A percentile compares a stretch with the other conserved stretches of the same genome.
These are phyloP conservation scores for Metschnikowia picachoensis DNA, from an alignment of 805 yeast species.

Conservation along the genomic window DNA sequence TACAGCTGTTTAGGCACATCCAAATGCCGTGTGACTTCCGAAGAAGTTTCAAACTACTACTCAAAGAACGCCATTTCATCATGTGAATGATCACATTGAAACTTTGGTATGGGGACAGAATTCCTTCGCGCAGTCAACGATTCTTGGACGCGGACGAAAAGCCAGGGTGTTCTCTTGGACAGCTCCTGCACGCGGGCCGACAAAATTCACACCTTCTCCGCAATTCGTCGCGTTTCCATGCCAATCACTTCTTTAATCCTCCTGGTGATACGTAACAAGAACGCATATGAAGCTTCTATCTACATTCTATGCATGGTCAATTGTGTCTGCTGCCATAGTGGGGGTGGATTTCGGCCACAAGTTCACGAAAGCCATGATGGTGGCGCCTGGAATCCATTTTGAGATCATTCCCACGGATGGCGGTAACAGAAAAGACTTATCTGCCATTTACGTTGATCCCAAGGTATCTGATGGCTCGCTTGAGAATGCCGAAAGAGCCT, in stretches of 20 bases:
- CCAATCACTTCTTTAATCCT: too few relatives aligned
- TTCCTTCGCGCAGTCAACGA: too few relatives aligned
- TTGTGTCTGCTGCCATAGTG: slow-evolving; percentile 56
- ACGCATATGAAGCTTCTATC: slow-evolving; percentile 15
- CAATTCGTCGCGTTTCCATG: slow-evolving; percentile 1
- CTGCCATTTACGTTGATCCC: slow-evolving; percentile 66
- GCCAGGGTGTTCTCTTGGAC: slow-evolving; percentile 12
- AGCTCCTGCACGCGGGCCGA: slow-evolving; percentile 5
- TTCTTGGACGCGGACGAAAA: neutral
- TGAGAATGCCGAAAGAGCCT: slow-evolving; percentile 61
- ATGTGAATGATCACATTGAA: too few relatives aligned
- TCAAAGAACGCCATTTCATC: too few relatives aligned
- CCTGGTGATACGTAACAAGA: neutral
- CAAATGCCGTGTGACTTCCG: too few relatives aligned
- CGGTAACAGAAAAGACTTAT: slow-evolving; percentile 82
- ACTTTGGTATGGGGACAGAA: too few relatives aligned
- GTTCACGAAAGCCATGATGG: slow-evolving; percentile 77
- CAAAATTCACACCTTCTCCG: slow-evolving; percentile 5
- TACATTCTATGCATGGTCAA: slow-evolving; percentile 8
- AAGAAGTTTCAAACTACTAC: too few relatives aligned
- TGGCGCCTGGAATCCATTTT: slow-evolving; percentile 86
- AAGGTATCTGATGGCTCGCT: slow-evolving; percentile 21
- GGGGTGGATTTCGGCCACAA: slow-evolving; percentile 91
- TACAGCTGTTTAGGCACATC: too few relatives aligned
- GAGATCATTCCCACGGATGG: slow-evolving; percentile 88